These are phyloP conservation scores for Hypoxylon sp. DNA, from an alignment of 2,329 filamentous ascomycete genomes.

Conservation along the genomic window DNA sequence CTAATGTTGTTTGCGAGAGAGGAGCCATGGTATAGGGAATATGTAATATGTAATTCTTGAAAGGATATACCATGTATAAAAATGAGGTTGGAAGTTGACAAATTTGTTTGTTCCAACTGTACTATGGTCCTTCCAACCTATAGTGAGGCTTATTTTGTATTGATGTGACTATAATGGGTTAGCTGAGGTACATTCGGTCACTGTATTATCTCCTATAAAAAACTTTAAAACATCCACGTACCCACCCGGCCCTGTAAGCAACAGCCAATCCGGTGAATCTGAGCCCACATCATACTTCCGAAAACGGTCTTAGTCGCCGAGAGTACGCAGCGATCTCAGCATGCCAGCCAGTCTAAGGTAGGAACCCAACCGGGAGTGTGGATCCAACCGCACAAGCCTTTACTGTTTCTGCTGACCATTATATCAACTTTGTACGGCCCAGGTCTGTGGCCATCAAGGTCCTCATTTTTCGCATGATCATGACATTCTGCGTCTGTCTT, in stretches of 20 bases:
- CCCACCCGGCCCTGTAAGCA: background rate
- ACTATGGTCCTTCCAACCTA: background rate
- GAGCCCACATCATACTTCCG: conserved; percentile 18
- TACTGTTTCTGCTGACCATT: conserved; percentile 39
- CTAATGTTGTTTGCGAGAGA: background rate
- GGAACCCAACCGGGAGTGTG: conserved; percentile 14
- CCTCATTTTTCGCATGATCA: conserved; percentile 38
- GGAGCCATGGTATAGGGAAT: background rate
- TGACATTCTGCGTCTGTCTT: conserved; percentile 34
- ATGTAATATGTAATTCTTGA: background rate
- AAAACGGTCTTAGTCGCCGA: conserved; percentile 28
- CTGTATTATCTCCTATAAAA: conserved; percentile 3
- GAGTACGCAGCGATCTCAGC: conserved; percentile 6
- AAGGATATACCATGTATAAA: background rate
- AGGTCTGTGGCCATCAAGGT: conserved; percentile 46
- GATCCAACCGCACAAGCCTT: background rate
- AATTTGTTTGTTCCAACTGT: background rate
- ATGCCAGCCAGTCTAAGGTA: conserved; percentile 9
- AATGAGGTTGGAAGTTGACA: background rate
- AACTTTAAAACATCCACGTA: background rate
- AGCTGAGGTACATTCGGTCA: background rate
- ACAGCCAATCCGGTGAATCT: background rate
- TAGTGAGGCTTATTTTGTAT: background rate
- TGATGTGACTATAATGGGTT: conserved; percentile 1
- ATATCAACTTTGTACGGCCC: conserved; percentile 32